Percentiles rank a stretch among this genome's conserved stretches.
Conservation (phyloP, 371 early-diverging fungal species). For the Mortierella sp. region DNA sequence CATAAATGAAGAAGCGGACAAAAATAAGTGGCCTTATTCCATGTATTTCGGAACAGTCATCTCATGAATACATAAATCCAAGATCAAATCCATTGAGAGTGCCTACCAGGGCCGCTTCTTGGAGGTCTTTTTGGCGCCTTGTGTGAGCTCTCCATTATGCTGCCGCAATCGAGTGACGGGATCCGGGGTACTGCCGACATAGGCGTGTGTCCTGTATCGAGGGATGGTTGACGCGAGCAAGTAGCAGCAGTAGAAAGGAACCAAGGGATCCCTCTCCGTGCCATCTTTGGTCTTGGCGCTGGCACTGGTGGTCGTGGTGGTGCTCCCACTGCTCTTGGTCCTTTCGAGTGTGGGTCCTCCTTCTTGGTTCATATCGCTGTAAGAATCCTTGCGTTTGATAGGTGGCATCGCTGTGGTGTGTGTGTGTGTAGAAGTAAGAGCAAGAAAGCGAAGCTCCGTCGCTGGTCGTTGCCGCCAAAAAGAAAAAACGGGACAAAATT, state of each 20-base stretch:
- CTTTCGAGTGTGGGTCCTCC: background rate
- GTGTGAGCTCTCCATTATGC: constrained; percentile 73
- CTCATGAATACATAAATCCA: too few species aligned
- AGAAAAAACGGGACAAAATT: background rate
- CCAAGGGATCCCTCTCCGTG: constrained; percentile 20
- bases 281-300: background rate
- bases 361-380: background rate
- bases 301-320: background rate
- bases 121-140: constrained; percentile 73
- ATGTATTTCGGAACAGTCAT: too few species aligned
- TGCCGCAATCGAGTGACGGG: constrained; percentile 70
- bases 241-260: constrained; percentile 66
- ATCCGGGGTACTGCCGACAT: constrained; percentile 76
- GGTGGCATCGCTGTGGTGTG: background rate
- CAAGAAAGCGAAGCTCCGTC: background rate
- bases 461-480: background rate
- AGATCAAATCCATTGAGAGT: background rate
- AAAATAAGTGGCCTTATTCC: too few species aligned
- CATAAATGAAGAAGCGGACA: background rate
- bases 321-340: background rate
- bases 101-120: constrained; percentile 69
- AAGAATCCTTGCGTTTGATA: background rate
- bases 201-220: constrained; percentile 60
- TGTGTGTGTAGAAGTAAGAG: background rate
- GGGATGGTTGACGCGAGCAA: constrained; percentile 61